Base-by-base conservation (phyloP, 129 eudicot species). In the Flaveria robusta region DNA sequence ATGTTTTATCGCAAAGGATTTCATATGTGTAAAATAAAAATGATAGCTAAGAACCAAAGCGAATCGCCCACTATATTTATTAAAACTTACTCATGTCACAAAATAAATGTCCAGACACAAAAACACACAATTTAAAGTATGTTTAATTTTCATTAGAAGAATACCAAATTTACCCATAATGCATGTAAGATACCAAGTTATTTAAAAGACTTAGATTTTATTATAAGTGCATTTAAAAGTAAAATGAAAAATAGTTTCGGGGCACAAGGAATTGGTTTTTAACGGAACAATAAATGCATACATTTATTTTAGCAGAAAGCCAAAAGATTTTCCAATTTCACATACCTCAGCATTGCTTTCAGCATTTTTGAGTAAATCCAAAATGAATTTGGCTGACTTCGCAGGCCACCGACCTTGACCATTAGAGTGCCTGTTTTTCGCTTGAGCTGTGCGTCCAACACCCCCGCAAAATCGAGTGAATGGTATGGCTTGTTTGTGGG, bases 381-480 rank as follows among this genome's bases (percentile, higher is more conserved):
- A 64, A 66, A 85, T 77, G 13, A 85, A 85, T 37, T 81, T 81
- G 1, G 88, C 85, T 4, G 88, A 85, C 51, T 85, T 81, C 41
- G 74, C 88, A 27, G 85, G 85, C 88, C 88, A 85, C n/a, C 88
- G 85, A 58, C 87, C 87, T 76, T 84, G 87, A 7, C 87, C 87
- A 58, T 84, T 84, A 5, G 87, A 84, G 65, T 84, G 88, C 5
- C 85, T 66, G 74, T 81, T 84, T 65, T 81, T 84, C 9, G 85
- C 88, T 43, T 78, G 86, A 70, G 89, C 89, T 54, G 89, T 85
- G 27, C 85, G 74, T 5, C 86, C 83, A 18, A 85, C 86, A 12
- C 86, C 86, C 11, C 86, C 5, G 18, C 89, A 82, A 52, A 85
- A 85, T 7, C 86, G 86, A 2, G 81, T 82, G 69, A 85, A 85